Evolutionary conservation across 768 basidiomycete species (phyloP).

Genomic region (Lentinula raphanica): DNA sequence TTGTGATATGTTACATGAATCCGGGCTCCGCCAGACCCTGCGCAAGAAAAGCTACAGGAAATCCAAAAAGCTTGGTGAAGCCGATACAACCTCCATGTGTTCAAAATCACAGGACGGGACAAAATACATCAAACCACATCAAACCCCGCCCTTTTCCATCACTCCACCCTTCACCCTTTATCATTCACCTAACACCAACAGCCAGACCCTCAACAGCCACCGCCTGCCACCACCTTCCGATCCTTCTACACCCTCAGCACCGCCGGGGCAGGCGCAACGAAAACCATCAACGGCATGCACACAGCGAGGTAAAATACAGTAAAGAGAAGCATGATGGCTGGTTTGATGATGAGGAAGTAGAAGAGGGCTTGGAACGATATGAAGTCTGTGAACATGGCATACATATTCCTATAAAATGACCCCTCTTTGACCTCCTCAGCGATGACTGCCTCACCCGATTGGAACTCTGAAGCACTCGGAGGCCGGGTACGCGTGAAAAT

Average conservation of each 20-base stretch:
- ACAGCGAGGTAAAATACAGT: slow-evolving; percentile 49
- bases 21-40: too few species aligned
- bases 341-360: slow-evolving; percentile 86
- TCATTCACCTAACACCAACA: slow-evolving; percentile 34
- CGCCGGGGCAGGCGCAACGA: slow-evolving; percentile 65
- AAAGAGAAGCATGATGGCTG: slow-evolving; percentile 67
- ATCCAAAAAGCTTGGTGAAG: too few species aligned
- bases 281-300: slow-evolving; percentile 50
- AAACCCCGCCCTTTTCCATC: too few species aligned
- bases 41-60: too few species aligned
- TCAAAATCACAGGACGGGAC: too few species aligned
- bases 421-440: slow-evolving; percentile 42
- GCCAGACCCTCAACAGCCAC: slow-evolving; percentile 73
- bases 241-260: slow-evolving; percentile 56
- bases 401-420: slow-evolving; percentile 78
- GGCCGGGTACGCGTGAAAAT: slow-evolving; percentile 67
- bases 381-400: slow-evolving; percentile 80
- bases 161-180: too few species aligned
- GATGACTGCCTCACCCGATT: slow-evolving; percentile 30
- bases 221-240: slow-evolving; percentile 88
- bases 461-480: slow-evolving; percentile 43
- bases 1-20: too few species aligned
- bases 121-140: too few species aligned
- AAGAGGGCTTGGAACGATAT: slow-evolving; percentile 83
- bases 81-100: too few species aligned